Evolutionary conservation across 2,329 filamentous ascomycete genomes (phyloP), one percentile per base, ranked within the genome.

Genomic region (Boeremia exigua): DNA sequence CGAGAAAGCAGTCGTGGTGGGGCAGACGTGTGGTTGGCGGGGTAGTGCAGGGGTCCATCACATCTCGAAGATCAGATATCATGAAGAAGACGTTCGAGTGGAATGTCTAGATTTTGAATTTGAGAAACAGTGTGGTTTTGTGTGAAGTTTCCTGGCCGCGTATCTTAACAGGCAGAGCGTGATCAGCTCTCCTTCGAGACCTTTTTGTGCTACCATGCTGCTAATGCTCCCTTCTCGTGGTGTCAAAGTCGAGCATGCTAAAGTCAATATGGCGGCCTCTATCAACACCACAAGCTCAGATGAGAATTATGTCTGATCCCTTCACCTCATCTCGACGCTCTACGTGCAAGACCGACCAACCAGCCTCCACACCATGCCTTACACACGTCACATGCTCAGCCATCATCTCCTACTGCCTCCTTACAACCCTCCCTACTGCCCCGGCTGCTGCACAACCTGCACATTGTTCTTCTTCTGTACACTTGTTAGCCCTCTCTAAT

Each of bases 391-490:
- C 27, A 17, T 28, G 40, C 9, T 19, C n/a, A 33, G 10, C 28
- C 15, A 25, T 5, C 10, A 10, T 27, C 28, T 30, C 28, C n/a
- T 6, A 23, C 27, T 28, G 12, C n/a, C 38, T 38, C 49, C 50
- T 45, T 70, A 69, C 56, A 73, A 66, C 4, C 53, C 47, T 14
- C 49, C 50, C 47, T 70, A 70, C 54, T 73, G 67, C 4, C 53
- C 47, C 11, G 71, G 89, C 78, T 90, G 89, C 79, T 92, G 89
- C 59, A 95, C 90, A 61, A 94, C 88, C 75, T 94, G 90, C 47
- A 95, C 85, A 70, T 94, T 94, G 79, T 95, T 91, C 86, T 92
- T 93, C 77, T 92, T 93, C 90, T 93, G n/a, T 19, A 77, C 40
- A 45, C 27, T 6, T 27, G 48, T 57, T 12, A 57, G 48, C 52